Evolutionary conservation across 805 yeast genomes (phyloP).

Genomic region (Lipomyces yamanashiensis): DNA sequence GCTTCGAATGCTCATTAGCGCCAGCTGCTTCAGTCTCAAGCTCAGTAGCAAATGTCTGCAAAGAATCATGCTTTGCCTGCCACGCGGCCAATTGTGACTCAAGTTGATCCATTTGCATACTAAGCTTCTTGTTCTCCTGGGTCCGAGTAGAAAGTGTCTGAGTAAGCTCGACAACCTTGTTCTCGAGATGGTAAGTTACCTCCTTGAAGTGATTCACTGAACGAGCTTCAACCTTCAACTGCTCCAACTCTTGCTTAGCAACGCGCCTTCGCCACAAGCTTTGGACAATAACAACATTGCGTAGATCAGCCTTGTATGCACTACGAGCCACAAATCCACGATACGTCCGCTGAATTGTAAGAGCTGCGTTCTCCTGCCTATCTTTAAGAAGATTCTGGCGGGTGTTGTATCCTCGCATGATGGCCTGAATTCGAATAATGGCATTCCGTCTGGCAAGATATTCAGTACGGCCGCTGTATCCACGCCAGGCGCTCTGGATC

Average conservation of each 20-base stretch:
- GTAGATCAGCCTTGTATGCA: conserved; percentile 52
- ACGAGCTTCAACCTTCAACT: conserved; percentile 83
- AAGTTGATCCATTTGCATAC: conserved; percentile 57
- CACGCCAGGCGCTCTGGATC: conserved; percentile 67
- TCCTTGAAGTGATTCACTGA: conserved; percentile 88
- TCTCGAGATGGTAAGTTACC: conserved; percentile 90
- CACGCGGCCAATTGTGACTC: conserved; percentile 42
- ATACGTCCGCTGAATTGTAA: conserved; percentile 70
- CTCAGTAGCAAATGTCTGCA: conserved; percentile 39
- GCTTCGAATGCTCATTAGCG: conserved; percentile 30
- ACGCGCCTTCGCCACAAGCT: conserved; percentile 73
- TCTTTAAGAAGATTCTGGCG: conserved; percentile 58
- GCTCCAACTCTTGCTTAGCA: conserved; percentile 68
- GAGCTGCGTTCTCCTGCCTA: conserved; percentile 67
- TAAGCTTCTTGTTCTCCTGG: conserved; percentile 77
- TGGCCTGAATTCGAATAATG: conserved; percentile 61
- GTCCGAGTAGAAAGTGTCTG: conserved; percentile 79
- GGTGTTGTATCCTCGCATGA: conserved; percentile 55
- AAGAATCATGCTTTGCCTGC: conserved; percentile 41
- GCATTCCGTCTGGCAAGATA: conserved; percentile 59
- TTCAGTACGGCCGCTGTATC: conserved; percentile 52
- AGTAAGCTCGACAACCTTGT: conserved; percentile 95
- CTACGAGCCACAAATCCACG: conserved; percentile 71
- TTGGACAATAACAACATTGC: conserved; percentile 73
- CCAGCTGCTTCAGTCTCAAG: conserved; percentile 40